Percentiles rank a stretch among this genome's conserved stretches.
phyloP scores from a whole-genome alignment of 2,329 filamentous ascomycete genomes.

The Plenodomus biglobosus region DNA sequence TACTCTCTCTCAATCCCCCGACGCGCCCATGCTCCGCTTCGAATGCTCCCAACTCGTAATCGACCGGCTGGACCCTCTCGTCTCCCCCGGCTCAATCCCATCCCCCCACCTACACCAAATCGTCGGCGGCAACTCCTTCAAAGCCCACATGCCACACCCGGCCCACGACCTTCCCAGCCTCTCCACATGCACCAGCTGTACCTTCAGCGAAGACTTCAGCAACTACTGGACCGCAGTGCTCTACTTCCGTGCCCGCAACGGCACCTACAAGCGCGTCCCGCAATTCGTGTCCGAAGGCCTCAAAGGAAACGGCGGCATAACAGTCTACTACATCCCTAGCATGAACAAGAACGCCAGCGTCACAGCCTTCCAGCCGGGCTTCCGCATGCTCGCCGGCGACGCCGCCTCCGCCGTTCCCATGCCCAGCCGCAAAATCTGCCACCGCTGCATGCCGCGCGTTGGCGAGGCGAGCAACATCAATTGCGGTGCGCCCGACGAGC shows the following conservation, averaged over 20 bases:
- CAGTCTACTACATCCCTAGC: constrained; percentile 33
- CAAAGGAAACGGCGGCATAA: constrained; percentile 30
- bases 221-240: constrained; percentile 35
- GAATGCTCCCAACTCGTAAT: constrained; percentile 31
- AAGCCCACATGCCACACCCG: constrained; percentile 17
- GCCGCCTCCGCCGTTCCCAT: constrained; percentile 20
- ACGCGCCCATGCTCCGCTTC: constrained; percentile 17
- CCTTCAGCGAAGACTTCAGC: constrained; percentile 17
- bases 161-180: constrained; percentile 17
- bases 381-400: constrained; percentile 17
- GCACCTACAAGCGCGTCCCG: constrained; percentile 28
- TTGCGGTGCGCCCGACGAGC: neutral
- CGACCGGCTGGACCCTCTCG: constrained; percentile 31
- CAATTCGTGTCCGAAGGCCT: constrained; percentile 32
- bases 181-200: constrained; percentile 31
- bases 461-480: constrained; percentile 5
- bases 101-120: constrained; percentile 32
- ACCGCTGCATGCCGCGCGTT: constrained; percentile 46
- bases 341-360: constrained; percentile 5
- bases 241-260: constrained; percentile 28
- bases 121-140: constrained; percentile 32
- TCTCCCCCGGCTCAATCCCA: constrained; percentile 23
- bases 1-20: neutral
- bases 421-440: constrained; percentile 47
- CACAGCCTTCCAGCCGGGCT: constrained; percentile 11